Conservation (phyloP, 257 asterid genomes). For the Datura wrightii region DNA sequence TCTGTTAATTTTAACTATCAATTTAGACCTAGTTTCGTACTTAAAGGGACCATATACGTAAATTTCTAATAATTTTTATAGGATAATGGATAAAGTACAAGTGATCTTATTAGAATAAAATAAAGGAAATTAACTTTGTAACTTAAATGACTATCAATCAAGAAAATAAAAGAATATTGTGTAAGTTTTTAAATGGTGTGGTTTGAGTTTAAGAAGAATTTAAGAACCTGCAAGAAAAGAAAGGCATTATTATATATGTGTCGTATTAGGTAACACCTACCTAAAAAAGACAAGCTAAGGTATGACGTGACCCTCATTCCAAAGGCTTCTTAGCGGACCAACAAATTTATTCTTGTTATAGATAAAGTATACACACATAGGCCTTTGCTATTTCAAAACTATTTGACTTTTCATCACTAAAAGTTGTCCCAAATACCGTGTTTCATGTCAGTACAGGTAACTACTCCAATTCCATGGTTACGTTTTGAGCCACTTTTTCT, state of each 20-base stretch:
- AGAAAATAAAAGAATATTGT: background rate
- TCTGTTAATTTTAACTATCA: background rate
- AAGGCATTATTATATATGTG: background rate
- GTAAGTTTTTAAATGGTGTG: background rate
- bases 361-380: background rate
- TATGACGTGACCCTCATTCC: slow-evolving; percentile 16
- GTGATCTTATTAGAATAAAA: too few species aligned
- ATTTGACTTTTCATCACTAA: slow-evolving; percentile 1
- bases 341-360: background rate
- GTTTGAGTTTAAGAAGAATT: background rate
- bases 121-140: too few species aligned
- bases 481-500: background rate
- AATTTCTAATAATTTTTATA: too few species aligned
- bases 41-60: background rate
- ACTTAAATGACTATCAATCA: background rate
- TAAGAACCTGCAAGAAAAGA: slow-evolving; percentile 16
- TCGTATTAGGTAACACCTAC: background rate
- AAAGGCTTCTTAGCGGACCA: slow-evolving; percentile 22
- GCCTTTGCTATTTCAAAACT: too few species aligned
- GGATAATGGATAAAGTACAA: background rate
- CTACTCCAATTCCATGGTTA: background rate
- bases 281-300: slow-evolving; percentile 8
- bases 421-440: background rate
- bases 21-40: background rate
- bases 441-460: slow-evolving; percentile 34